Conservation (phyloP, 1,139 yeast genomes). For the Komagataea norvegica region DNA sequence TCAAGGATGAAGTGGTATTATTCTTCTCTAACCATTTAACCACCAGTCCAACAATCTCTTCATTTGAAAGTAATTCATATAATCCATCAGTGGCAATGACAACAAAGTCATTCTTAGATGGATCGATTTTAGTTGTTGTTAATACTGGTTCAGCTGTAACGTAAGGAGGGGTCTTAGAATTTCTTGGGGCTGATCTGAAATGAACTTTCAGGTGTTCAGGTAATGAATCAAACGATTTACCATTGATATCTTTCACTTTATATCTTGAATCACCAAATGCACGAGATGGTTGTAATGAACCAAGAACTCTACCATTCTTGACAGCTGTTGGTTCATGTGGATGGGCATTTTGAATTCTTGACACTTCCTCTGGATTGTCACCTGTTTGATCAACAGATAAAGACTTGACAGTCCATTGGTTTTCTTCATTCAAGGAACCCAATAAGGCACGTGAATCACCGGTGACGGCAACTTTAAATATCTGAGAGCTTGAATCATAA, state of each 20-base stretch:
- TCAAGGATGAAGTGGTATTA: constrained; percentile 38
- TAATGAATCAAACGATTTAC: constrained; percentile 44
- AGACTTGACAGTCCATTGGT: constrained; percentile 84
- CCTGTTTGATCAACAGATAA: constrained; percentile 94
- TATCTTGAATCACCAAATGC: constrained; percentile 98
- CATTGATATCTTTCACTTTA: constrained; percentile 59
- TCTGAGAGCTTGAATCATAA: constrained; percentile 70
- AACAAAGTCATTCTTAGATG: constrained; percentile 73
- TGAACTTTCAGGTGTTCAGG: constrained; percentile 81
- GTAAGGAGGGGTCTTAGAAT: constrained; percentile 86
- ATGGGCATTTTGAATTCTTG: constrained; percentile 78
- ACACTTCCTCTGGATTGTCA: constrained; percentile 81
- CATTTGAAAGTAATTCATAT: constrained; percentile 86
- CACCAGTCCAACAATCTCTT: constrained; percentile 87
- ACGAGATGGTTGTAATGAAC: constrained; percentile 92
- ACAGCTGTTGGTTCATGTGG: constrained; percentile 86
- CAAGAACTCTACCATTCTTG: constrained; percentile 85
- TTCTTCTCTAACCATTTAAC: constrained; percentile 90
- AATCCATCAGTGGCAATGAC: constrained; percentile 95
- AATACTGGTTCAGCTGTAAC: constrained; percentile 96
- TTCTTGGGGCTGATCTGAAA: constrained; percentile 77
- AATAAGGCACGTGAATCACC: constrained; percentile 95
- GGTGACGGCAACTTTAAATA: constrained; percentile 85
- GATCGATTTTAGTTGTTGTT: constrained; percentile 72
- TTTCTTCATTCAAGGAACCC: constrained; percentile 61